A percentile compares a stretch with the other conserved stretches of the same genome.
These are phyloP conservation scores for Macrocybe gigantea DNA, from an alignment of 768 basidiomycete species.

Conservation along the genomic window DNA sequence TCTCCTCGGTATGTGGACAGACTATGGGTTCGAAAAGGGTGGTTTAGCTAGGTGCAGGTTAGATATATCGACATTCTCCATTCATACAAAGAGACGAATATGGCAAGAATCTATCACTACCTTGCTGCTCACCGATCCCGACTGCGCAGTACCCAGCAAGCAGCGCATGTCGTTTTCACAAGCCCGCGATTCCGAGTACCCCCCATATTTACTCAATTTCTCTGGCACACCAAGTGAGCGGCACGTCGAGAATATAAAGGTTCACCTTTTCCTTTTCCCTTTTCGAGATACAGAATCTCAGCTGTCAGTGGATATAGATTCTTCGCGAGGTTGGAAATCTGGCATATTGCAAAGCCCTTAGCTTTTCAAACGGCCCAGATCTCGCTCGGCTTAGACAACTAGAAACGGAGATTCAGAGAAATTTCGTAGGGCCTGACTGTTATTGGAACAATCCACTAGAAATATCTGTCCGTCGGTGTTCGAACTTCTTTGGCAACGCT, in stretches of 20 bases:
- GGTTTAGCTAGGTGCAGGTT: slow-evolving; percentile 29
- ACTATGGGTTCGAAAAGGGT: not conserved
- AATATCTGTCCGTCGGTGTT: slow-evolving; percentile 25
- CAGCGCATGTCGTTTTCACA: slow-evolving; percentile 58
- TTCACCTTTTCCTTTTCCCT: slow-evolving; percentile 12
- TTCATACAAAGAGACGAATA: slow-evolving; percentile 63
- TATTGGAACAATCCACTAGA: slow-evolving; percentile 49
- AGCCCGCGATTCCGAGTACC: slow-evolving; percentile 48
- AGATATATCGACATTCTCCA: slow-evolving; percentile 48
- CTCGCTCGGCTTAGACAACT: slow-evolving; percentile 38
- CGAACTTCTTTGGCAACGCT: slow-evolving; percentile 64
- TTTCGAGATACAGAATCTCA: no score
- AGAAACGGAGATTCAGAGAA: slow-evolving; percentile 45
- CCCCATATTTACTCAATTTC: slow-evolving; percentile 68
- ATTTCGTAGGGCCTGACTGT: slow-evolving; percentile 66
- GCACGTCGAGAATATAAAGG: slow-evolving; percentile 77
- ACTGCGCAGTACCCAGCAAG: slow-evolving; percentile 50
- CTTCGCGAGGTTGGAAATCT: slow-evolving; percentile 61
- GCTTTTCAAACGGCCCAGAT: slow-evolving; percentile 40
- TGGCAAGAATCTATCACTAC: slow-evolving; percentile 77
- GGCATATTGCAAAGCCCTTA: slow-evolving; percentile 48
- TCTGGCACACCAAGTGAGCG: slow-evolving; percentile 59
- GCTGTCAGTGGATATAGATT: slow-evolving; percentile 38
- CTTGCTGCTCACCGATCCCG: slow-evolving; percentile 54
- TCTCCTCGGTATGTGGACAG: slow-evolving; percentile 52